Base-by-base conservation (phyloP, 768 basidiomycete genomes). In the Xanthoconium purpureum region DNA sequence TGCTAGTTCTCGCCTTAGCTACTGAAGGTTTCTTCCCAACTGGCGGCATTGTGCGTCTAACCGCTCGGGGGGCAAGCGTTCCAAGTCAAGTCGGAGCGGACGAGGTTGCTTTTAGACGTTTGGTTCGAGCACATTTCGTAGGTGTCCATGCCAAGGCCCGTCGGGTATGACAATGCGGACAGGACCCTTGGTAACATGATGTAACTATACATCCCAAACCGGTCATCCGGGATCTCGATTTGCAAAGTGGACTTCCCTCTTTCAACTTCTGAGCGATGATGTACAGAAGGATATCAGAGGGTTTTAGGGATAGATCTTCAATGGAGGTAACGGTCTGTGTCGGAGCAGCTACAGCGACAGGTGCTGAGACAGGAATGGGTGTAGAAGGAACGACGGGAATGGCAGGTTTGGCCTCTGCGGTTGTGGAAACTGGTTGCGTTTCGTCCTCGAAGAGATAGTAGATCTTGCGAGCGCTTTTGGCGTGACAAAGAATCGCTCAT, bases 201-300 rank as follows among this genome's bases (percentile, higher is more conserved):
- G n/a, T n/a, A n/a, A n/a, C n/a, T n/a, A n/a, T n/a, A n/a, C n/a
- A n/a, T n/a, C n/a, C n/a, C n/a, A n/a, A n/a, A n/a, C n/a, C n/a
- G 80, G 69, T 98, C 97, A 46, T 97, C 97, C 43, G 98, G 77
- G 59, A 99, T 98, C 72, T 99, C 97, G 71, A 98, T 99, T 75
- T 98, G 97, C 56, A 99, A 79, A 0, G 97, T 99, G 17, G 96
- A 98, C 75, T 99, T 99, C 80, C 82, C 81, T 99, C 98, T 87
- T 99, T 99, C 67, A 99, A 77, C 75, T 99, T 99, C 78, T 99
- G 97, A 0, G 97, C 94, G 55, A 99, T 89, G 71, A 98, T 87
- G 61, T 85, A 82, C 52, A 81, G 80, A 29, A 98, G 83, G 36
- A 96, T 88, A 50, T 98, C 96, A 61, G 87, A 74, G 8, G 96